These are phyloP conservation scores for Elsinoe fawcettii DNA, from an alignment of 2,329 filamentous ascomycete genomes.

Conservation along the genomic window DNA sequence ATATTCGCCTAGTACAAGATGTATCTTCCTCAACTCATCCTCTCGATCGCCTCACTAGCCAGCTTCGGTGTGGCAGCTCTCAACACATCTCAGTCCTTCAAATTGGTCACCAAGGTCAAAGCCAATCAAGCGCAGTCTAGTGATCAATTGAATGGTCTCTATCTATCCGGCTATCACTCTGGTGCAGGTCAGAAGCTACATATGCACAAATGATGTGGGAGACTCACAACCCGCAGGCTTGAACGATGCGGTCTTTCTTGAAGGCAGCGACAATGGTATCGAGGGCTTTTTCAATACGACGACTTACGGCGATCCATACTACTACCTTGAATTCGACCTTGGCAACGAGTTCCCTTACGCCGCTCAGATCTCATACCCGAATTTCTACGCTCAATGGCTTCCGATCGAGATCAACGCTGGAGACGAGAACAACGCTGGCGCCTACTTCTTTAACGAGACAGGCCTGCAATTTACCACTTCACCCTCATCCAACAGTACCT, in stretches of 20 bases:
- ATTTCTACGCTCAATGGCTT: constrained; percentile 28
- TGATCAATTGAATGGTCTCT: constrained; percentile 24
- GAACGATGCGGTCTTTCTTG: constrained; percentile 25
- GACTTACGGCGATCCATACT: constrained; percentile 21
- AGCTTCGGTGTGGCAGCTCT: constrained; percentile 20
- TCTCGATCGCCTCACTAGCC: constrained; percentile 19
- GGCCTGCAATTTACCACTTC: constrained; percentile 27
- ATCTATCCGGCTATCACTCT: constrained; percentile 21
- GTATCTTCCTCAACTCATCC: constrained; percentile 5
- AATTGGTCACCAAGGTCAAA: constrained; percentile 25
- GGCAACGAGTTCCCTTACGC: constrained; percentile 24
- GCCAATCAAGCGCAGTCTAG: constrained; percentile 20
- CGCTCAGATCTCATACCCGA: constrained; percentile 19
- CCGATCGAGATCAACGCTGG: constrained; percentile 28
- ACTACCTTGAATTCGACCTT: constrained; percentile 28
- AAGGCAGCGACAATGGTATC: constrained; percentile 17
- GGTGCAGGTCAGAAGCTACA: constrained; percentile 15
- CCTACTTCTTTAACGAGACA: constrained; percentile 28
- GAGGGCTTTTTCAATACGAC: constrained; percentile 25
- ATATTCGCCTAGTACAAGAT: background rate
- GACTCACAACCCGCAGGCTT: constrained; percentile 19
- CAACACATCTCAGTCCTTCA: constrained; percentile 25
- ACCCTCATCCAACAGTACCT: background rate
- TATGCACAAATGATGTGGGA: background rate
- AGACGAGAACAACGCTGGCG: constrained; percentile 16